Evolutionary conservation across 1,139 yeast species (phyloP).

Genomic region (Yamadazyma sp.): DNA sequence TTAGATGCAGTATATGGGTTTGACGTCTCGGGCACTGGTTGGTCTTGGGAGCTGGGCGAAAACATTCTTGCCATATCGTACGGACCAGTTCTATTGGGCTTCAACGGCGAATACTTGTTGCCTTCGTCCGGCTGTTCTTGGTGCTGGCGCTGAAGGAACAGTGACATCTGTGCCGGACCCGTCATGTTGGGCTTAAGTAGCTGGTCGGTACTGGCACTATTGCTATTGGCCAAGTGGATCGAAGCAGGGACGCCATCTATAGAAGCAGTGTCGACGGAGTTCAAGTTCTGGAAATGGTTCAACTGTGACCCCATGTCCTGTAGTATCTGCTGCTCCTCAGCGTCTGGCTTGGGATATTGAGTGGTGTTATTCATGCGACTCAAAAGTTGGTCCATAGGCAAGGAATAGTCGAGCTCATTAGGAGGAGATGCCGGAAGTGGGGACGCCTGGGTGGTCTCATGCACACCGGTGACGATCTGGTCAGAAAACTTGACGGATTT

Average conservation of each 20-base stretch:
- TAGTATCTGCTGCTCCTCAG: slow-evolving; percentile 59
- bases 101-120: slow-evolving; percentile 16
- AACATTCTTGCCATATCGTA: slow-evolving; percentile 19
- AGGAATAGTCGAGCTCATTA: slow-evolving; percentile 50
- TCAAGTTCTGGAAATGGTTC: slow-evolving; percentile 62
- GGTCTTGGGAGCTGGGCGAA: slow-evolving; percentile 9
- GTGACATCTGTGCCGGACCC: slow-evolving; percentile 53
- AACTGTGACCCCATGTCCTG: slow-evolving; percentile 68
- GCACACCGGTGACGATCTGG: slow-evolving; percentile 50
- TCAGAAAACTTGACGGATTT: slow-evolving; percentile 75
- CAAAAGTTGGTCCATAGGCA: slow-evolving; percentile 74
- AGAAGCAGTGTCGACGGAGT: slow-evolving; percentile 64
- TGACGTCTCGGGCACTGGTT: too few relatives aligned
- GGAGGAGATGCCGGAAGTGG: slow-evolving; percentile 25
- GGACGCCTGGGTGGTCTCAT: slow-evolving; percentile 20
- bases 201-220: slow-evolving; percentile 50
- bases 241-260: slow-evolving; percentile 56
- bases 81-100: slow-evolving; percentile 35
- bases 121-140: slow-evolving; percentile 1
- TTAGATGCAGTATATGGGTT: too few relatives aligned
- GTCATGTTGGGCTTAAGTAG: slow-evolving; percentile 53
- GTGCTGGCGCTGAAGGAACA: slow-evolving; percentile 14
- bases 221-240: slow-evolving; percentile 38
- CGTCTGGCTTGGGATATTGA: slow-evolving; percentile 32
- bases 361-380: slow-evolving; percentile 30